Percentiles rank a stretch among this genome's conserved stretches.
These are phyloP conservation scores for Phytophthora citrophthora DNA, from an alignment of 352 stramenopile genomes.

Conservation along the genomic window DNA sequence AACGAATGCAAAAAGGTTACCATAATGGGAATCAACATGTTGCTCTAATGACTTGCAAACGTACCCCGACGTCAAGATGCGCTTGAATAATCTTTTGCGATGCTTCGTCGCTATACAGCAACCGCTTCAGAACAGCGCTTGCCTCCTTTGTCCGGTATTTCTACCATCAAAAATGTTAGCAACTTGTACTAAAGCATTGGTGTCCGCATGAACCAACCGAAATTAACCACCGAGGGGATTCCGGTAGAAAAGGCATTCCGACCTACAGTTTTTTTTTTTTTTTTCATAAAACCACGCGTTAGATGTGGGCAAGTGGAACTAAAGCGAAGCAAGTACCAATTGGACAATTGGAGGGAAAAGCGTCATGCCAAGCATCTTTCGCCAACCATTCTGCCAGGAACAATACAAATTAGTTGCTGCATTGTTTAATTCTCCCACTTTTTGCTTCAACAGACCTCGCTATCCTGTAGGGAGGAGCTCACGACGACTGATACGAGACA, in stretches of 20 bases:
- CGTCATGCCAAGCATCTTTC: conserved; percentile 70
- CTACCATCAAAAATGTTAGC: conserved; percentile 21
- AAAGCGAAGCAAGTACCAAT: conserved; percentile 35
- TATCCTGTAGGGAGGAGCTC: conserved; percentile 48
- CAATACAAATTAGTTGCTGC: not conserved
- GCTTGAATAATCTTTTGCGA: conserved; percentile 36
- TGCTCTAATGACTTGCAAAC: conserved; percentile 3
- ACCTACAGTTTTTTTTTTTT: conserved; percentile 33
- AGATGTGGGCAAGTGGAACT: not conserved
- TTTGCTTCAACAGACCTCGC: conserved; percentile 15
- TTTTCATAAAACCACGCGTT: not conserved
- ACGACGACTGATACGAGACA: conserved; percentile 70
- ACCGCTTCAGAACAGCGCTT: conserved; percentile 36
- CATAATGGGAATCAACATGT: not conserved
- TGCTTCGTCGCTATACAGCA: conserved; percentile 38
- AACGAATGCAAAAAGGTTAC: not conserved
- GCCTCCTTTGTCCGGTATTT: conserved; percentile 60
- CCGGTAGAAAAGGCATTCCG: conserved; percentile 71
- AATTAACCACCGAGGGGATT: conserved; percentile 74
- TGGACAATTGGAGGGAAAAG: conserved; percentile 69
- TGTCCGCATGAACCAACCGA: conserved; percentile 32
- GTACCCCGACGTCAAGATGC: conserved; percentile 30
- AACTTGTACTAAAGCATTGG: not conserved
- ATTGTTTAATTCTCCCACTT: not conserved
- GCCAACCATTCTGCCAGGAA: conserved; percentile 49